Percentiles rank a stretch among this genome's conserved stretches.
These are phyloP conservation scores for Russula emetica DNA, from an alignment of 768 basidiomycete genomes.

Conservation along the genomic window DNA sequence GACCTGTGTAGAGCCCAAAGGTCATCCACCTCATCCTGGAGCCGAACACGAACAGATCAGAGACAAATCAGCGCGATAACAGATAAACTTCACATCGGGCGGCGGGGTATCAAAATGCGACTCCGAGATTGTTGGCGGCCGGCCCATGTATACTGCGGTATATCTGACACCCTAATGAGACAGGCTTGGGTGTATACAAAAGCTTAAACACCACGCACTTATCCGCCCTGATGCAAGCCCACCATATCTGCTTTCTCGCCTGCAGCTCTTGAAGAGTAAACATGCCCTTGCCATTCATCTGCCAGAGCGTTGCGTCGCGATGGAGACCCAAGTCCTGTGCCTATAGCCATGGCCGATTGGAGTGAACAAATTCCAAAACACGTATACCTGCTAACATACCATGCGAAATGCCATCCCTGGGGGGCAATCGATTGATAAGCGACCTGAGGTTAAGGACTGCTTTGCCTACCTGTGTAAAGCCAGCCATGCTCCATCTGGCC, in stretches of 20 bases:
- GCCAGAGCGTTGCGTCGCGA: slow-evolving; percentile 73
- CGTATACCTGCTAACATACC: slow-evolving; percentile 38
- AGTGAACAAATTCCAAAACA: slow-evolving; percentile 6
- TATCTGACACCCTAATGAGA: slow-evolving; percentile 41
- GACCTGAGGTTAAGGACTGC: background rate
- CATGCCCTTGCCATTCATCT: slow-evolving; percentile 52
- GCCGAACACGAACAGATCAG: background rate
- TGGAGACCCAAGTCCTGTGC: slow-evolving; percentile 80
- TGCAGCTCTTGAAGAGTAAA: slow-evolving; percentile 64
- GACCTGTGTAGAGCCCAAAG: slow-evolving; percentile 47
- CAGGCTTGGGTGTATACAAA: slow-evolving; percentile 6
- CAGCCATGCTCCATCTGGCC: slow-evolving; percentile 78
- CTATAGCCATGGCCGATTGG: slow-evolving; percentile 35
- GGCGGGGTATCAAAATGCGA: slow-evolving; percentile 65
- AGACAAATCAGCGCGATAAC: background rate
- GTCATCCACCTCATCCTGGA: slow-evolving; percentile 56
- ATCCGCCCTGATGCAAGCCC: slow-evolving; percentile 67
- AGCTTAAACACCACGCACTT: slow-evolving; percentile 42
- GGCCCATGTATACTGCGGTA: slow-evolving; percentile 72
- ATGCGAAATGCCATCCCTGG: slow-evolving; percentile 71
- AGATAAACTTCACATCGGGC: slow-evolving; percentile 40
- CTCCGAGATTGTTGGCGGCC: slow-evolving; percentile 64
- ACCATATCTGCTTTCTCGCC: slow-evolving; percentile 74
- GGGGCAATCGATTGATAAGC: slow-evolving; percentile 4
- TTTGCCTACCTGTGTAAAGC: slow-evolving; percentile 62